Percentiles rank a stretch among this genome's conserved stretches.
These are phyloP conservation scores for Calophaca sinica DNA, from an alignment of 306 rosid genomes.

Conservation along the genomic window DNA sequence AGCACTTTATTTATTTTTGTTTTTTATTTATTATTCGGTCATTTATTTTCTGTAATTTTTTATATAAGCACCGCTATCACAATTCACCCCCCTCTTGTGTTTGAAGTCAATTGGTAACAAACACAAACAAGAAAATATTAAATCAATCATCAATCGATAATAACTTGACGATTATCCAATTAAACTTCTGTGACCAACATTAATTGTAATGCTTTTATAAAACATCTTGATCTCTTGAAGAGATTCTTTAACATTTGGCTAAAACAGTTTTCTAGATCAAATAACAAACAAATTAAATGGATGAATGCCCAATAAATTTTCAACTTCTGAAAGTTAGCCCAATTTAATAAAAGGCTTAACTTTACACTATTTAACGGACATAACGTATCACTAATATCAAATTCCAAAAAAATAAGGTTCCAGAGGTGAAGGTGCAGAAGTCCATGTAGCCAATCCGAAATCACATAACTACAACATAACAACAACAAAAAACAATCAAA, in stretches of 20 bases:
- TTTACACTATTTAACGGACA: not conserved
- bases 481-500: too few relatives aligned
- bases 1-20: too few relatives aligned
- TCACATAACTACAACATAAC: too few relatives aligned
- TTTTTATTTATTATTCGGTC: too few relatives aligned
- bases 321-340: not conserved
- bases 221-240: conserved; percentile 13
- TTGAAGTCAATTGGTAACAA: too few relatives aligned
- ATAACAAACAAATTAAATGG: not conserved
- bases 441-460: too few relatives aligned
- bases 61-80: too few relatives aligned
- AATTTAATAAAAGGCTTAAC: not conserved
- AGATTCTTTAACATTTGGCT: not conserved
- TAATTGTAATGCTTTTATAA: conserved; percentile 24
- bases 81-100: too few relatives aligned
- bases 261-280: conserved; percentile 9
- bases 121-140: conserved; percentile 38
- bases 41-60: too few relatives aligned
- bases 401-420: conserved; percentile 5
- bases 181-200: conserved; percentile 15
- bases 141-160: conserved; percentile 14
- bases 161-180: conserved; percentile 19
- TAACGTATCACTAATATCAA: too few relatives aligned
- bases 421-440: too few relatives aligned
- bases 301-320: not conserved